phyloP scores from a whole-genome alignment of 2,329 filamentous ascomycete species.

The Aureobasidium sp. region DNA sequence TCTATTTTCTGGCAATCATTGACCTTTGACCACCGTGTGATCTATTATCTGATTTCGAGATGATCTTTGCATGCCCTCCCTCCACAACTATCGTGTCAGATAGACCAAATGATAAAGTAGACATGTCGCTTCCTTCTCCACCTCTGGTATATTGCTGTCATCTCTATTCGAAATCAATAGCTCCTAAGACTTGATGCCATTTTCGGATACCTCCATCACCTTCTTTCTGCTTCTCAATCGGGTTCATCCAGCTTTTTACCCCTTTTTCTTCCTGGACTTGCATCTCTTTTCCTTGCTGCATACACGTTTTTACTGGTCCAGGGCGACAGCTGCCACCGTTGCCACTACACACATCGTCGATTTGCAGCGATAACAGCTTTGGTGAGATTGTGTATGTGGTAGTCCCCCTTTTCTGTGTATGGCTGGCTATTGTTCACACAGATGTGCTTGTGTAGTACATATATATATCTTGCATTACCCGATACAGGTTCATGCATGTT shows the following conservation, averaged over 20 bases:
- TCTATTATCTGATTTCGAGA: neutral
- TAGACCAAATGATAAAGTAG: neutral
- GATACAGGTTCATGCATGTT: neutral
- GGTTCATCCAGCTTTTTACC: neutral
- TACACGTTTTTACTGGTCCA: too few species aligned
- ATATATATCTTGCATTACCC: neutral
- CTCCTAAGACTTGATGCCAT: neutral
- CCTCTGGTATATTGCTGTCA: neutral
- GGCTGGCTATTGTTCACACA: too few species aligned
- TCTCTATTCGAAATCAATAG: neutral
- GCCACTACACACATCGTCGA: too few species aligned
- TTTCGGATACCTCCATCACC: neutral
- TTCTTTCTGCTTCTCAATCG: neutral
- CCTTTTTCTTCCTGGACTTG: neutral
- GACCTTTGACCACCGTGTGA: neutral
- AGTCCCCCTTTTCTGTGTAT: too few species aligned
- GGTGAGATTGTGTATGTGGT: too few species aligned
- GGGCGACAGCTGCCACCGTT: too few species aligned
- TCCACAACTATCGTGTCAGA: neutral
- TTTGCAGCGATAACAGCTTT: too few species aligned
- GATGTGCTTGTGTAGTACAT: too few species aligned
- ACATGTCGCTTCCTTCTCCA: neutral
- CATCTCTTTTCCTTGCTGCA: too few species aligned
- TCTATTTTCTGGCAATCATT: neutral
- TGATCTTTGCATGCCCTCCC: neutral